Conservation (phyloP, 441 rosid species). For the Bruguiera hainesii region DNA sequence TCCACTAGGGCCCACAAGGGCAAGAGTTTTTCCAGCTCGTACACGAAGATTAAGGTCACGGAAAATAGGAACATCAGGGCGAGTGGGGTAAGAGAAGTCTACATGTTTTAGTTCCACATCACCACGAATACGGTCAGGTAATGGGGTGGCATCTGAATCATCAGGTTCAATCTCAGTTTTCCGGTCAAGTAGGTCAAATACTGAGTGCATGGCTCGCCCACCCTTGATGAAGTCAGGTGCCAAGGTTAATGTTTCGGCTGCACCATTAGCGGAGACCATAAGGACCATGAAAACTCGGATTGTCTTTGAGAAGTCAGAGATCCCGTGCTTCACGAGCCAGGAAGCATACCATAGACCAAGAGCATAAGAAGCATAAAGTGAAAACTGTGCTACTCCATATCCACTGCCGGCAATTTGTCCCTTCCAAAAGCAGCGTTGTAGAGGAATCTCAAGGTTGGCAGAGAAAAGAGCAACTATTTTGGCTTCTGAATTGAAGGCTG, state of each 20-base stretch:
- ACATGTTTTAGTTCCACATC: slow-evolving; percentile 96
- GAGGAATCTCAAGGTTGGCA: slow-evolving; percentile 65
- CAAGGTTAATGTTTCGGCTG: slow-evolving; percentile 93
- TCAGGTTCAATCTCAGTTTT: slow-evolving; percentile 99
- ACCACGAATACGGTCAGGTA: slow-evolving; percentile 80
- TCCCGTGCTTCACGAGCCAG: slow-evolving; percentile 99
- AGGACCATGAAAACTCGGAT: slow-evolving; percentile 98
- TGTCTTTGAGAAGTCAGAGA: slow-evolving; percentile 97
- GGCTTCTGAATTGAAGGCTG: slow-evolving; percentile 92
- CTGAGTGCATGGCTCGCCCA: slow-evolving; percentile 93
- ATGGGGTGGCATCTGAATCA: slow-evolving; percentile 78
- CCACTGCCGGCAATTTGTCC: slow-evolving; percentile 99
- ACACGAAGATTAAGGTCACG: slow-evolving; percentile 86
- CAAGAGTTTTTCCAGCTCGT: slow-evolving; percentile 90
- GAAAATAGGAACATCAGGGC: slow-evolving; percentile 87
- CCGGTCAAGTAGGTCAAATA: slow-evolving; percentile 90
- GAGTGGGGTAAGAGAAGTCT: slow-evolving; percentile 93
- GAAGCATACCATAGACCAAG: slow-evolving; percentile 99
- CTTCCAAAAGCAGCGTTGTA: slow-evolving; percentile 95
- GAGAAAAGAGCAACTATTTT: slow-evolving; percentile 84
- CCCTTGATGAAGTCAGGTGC: slow-evolving; percentile 99
- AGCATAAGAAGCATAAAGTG: slow-evolving; percentile 91
- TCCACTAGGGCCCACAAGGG: slow-evolving; percentile 98
- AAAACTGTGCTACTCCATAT: slow-evolving; percentile 89
- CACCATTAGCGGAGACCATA: slow-evolving; percentile 98